phyloP scores from a whole-genome alignment of 179 eudicot genomes.

The Drosera spatulata region DNA sequence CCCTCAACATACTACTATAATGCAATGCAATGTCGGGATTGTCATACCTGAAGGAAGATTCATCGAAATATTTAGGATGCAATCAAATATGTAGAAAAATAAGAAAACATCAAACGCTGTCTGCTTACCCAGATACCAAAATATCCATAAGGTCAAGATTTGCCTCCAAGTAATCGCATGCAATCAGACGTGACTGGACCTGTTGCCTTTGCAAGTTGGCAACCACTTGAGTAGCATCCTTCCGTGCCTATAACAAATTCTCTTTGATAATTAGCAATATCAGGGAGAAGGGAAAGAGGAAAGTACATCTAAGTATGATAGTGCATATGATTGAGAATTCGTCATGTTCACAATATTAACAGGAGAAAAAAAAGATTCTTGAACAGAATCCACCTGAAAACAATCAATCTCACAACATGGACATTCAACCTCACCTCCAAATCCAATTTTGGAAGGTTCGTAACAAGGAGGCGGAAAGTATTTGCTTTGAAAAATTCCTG shows the following conservation, averaged over 20 bases:
- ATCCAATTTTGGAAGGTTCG: constrained; percentile 48
- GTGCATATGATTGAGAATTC: neutral
- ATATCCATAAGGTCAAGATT: constrained; percentile 55
- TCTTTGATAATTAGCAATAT: constrained; percentile 17
- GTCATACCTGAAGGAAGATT: constrained; percentile 33
- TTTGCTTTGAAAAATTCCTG: constrained; percentile 56
- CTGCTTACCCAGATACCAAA: constrained; percentile 47
- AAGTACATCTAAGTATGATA: neutral
- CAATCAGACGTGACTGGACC: constrained; percentile 53
- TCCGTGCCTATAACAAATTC: constrained; percentile 43
- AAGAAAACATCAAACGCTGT: neutral
- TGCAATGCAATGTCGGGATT: constrained; percentile 41
- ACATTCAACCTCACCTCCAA: constrained; percentile 44
- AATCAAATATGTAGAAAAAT: neutral
- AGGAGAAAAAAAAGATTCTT: neutral
- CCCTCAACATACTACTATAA: constrained; percentile 60
- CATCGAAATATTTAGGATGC: neutral
- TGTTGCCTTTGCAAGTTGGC: constrained; percentile 75
- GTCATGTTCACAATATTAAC: neutral
- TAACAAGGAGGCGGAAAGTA: constrained; percentile 52
- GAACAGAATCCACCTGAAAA: neutral
- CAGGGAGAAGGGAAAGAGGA: constrained; percentile 10
- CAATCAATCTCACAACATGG: neutral
- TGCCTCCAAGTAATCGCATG: constrained; percentile 61
- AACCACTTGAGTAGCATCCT: constrained; percentile 61